Evolutionary conservation across 73 alveolate species (phyloP), one percentile per base, ranked within the genome.

Genomic region (Blepharisma stoltei): DNA sequence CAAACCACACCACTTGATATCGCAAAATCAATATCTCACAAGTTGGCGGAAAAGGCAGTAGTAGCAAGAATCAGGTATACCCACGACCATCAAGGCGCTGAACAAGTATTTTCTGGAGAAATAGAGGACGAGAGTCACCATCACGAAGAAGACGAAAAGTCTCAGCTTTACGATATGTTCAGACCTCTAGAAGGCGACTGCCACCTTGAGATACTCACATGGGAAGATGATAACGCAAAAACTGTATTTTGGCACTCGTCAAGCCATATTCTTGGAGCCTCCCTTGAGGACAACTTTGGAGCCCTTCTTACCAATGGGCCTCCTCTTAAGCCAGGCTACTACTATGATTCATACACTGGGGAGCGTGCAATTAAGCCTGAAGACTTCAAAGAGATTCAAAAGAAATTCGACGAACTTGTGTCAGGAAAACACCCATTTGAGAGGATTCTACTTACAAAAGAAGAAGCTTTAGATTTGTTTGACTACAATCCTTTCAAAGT

Each of bases 111-210:
- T 32, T 32, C 41, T 1, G 41, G 41, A 32, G 41, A 32, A 32
- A 32, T 32, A 0, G 41, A 32, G 3, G 99, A 93, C 71, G 97
- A 90, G 68, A 98, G 86, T 49, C 98, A 89, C 67, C 78, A 66
- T 69, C 90, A 48, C 71, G 81, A 82, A 70, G 93, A 79, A 79
- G 86, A 83, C 52, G 71, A 83, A 60, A 52, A 52, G 67, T 82
- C 86, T 88, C 93, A 81, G 68, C 89, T 95, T 54, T 90, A 89
- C 87, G 99, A 96, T 90, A 65, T 96, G 65, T 60, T 71, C 55
- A 86, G 99, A 86, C 99, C 99, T 53, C 83, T 98, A 27, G 98
- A 97, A 80, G 99, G 99, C 25, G 98, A 94, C 76, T 98, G 99
- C 78, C 88, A 94, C 55, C 68, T 98, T 67, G 94, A 90, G 86